Conservation (phyloP, 2,329 filamentous ascomycete genomes). For the Cryphonectria radicalis region DNA sequence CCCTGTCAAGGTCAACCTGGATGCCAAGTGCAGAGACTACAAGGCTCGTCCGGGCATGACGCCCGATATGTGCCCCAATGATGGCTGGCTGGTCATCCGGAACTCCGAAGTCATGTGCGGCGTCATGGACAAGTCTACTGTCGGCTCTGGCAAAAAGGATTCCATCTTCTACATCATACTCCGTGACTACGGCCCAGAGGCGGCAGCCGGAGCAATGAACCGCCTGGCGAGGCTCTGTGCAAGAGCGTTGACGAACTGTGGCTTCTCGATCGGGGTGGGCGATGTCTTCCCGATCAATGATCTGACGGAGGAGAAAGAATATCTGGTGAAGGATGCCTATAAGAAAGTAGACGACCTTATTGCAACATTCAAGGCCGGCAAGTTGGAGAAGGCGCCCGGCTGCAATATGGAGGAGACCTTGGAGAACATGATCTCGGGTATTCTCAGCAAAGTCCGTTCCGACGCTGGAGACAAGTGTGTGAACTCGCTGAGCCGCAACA, state of each 20-base stretch:
- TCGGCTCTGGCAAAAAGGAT: constrained; percentile 97
- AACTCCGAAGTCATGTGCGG: constrained; percentile 99
- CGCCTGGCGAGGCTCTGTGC: constrained; percentile 89
- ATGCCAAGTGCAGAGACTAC: constrained; percentile 88
- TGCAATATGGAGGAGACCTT: constrained; percentile 91
- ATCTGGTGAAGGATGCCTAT: constrained; percentile 79
- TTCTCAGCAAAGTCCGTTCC: constrained; percentile 89
- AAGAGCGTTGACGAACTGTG: constrained; percentile 83
- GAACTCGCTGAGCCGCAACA: constrained; percentile 84
- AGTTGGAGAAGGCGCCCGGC: constrained; percentile 82
- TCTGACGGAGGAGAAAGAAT: constrained; percentile 73
- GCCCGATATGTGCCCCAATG: constrained; percentile 80
- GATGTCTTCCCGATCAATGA: constrained; percentile 84
- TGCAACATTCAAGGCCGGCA: constrained; percentile 76
- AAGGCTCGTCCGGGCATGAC: constrained; percentile 59
- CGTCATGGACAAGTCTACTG: constrained; percentile 95
- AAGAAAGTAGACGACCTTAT: constrained; percentile 83
- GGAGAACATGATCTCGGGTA: constrained; percentile 88
- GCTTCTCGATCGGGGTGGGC: constrained; percentile 94
- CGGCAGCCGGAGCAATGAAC: constrained; percentile 91
- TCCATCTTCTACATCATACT: constrained; percentile 97
- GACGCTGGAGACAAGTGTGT: constrained; percentile 92
- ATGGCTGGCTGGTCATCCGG: constrained; percentile 88
- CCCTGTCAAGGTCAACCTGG: constrained; percentile 84
- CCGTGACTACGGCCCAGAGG: constrained; percentile 89